Evolutionary conservation across 2,329 filamentous ascomycete genomes (phyloP), one percentile per base, ranked within the genome.

Genomic region (Aspergillus sp.): DNA sequence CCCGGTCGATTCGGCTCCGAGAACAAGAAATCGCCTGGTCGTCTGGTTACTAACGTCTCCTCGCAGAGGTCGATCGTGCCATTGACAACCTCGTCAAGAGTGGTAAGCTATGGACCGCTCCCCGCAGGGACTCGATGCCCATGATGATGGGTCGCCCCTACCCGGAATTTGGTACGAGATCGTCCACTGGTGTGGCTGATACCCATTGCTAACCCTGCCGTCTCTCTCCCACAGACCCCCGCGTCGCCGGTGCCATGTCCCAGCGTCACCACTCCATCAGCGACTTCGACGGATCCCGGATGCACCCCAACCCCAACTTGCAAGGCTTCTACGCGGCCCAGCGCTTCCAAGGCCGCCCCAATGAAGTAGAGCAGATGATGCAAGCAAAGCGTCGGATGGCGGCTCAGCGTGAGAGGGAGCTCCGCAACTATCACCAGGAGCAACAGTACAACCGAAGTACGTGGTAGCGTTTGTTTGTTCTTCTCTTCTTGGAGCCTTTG

Each of bases 371-470:
- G 79, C 92, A 96, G 79, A 90, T 96, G 85, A 90, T 96, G 82
- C 94, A 97, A 85, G 92, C 91, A 68, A 97, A 97, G 84, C 90
- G 94, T 80, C 89, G 93, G 81, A 95, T 97, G 90, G 94, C 94
- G 69, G 94, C 94, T 74, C 94, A 97, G 79, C 90, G 94, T 77
- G 94, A 99, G 82, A 89, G 93, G 77, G 94, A 99, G 81, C 87
- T 99, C 76, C 90, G 94, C 77, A 99, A 97, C 79, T 96, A 97
- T 79, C 94, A 99, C 79, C 95, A 96, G 79, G 94, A 99, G 84
- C 94, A 99, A 84, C 94, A 99, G 85, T 97, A 95, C 79, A 95
- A 97, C 82, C 87, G 93, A 90, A 96, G 94, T 97, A 78, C 66
- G 74, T 75, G 71, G 76, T 74, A 73, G 70, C 66, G 60, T 68